Percentiles rank a stretch among this genome's conserved stretches.
phyloP scores from a whole-genome alignment of 345 rosid species.

The Leavenworthia alabamica region DNA sequence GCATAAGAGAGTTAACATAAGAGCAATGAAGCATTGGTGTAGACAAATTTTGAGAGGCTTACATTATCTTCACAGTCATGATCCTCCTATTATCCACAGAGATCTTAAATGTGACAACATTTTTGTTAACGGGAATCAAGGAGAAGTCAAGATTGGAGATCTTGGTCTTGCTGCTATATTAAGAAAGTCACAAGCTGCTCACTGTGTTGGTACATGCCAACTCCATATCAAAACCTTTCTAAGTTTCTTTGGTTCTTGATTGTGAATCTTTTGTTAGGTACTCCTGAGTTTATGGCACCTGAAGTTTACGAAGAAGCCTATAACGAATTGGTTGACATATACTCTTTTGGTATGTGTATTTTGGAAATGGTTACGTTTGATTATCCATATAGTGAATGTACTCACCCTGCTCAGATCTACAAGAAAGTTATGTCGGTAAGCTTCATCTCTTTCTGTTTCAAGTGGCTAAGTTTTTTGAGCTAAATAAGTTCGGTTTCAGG shows the following conservation, averaged over 20 bases:
- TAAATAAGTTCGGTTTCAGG: slow-evolving; percentile 45
- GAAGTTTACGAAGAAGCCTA: slow-evolving; percentile 96
- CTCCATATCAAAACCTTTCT: not conserved
- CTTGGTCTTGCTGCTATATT: slow-evolving; percentile 47
- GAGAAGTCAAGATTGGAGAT: slow-evolving; percentile 90
- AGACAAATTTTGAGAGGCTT: slow-evolving; percentile 82
- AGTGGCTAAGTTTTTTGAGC: not conserved
- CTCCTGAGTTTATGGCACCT: slow-evolving; percentile 99
- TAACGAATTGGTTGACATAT: slow-evolving; percentile 92
- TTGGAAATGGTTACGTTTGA: slow-evolving; percentile 97
- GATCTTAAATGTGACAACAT: slow-evolving; percentile 95
- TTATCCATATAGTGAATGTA: slow-evolving; percentile 93
- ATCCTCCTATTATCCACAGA: slow-evolving; percentile 86
- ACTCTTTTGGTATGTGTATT: slow-evolving; percentile 96
- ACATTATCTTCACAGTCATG: slow-evolving; percentile 68
- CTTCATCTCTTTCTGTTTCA: slow-evolving; percentile 16
- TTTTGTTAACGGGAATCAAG: slow-evolving; percentile 86
- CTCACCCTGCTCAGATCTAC: slow-evolving; percentile 94
- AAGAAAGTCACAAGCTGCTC: slow-evolving; percentile 36
- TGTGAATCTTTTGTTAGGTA: slow-evolving; percentile 47
- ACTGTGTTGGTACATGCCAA: slow-evolving; percentile 23
- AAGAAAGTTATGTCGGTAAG: slow-evolving; percentile 89
- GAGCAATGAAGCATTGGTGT: slow-evolving; percentile 84
- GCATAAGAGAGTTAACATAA: slow-evolving; percentile 71
- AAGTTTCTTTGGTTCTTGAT: slow-evolving; percentile 2